Base-by-base conservation (phyloP, 345 rosid genomes). In the Melaleuca alternifolia region DNA sequence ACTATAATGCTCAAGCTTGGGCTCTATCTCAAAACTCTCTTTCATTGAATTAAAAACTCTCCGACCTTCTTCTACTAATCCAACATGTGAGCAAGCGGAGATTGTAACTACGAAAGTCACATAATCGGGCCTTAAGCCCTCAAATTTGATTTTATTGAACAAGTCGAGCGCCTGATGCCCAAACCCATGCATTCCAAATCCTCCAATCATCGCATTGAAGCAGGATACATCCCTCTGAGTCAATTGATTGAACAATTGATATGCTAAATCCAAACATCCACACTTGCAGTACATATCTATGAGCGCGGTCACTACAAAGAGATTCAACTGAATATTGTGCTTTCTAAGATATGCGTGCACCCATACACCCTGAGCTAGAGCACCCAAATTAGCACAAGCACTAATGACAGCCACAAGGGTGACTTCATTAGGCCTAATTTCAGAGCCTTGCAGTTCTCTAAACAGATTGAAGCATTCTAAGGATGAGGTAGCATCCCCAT, bases 1-100 rank as follows among this genome's bases (percentile, higher is more conserved):
- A 7, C 98, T 94, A 83, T 93, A 94, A 54, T 94, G 98, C 87
- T 93, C 94, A 21, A 93, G 90, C 23, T 86, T 93, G 61, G 98
- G 95, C 85, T 91, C 92, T 21, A 90, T 88, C 37, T 90, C 85
- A 20, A 90, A 91, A 84, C 54, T 86, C 50, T 88, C 84, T 84
- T 86, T 87, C 54, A 94, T 94, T n/a, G 96, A 94, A 44, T 88
- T 85, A 46, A 93, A 94, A 51, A 93, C 88, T 82, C 84, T 23
- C 13, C 89, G 85, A 48, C 96, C 96, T 20, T 92, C 90, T 6
- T 92, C 91, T 0, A 95, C 91, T 82, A 93, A 52, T 76, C 96
- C 96, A n/a, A 90, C 92, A 85, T 92, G 94, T 4, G 98, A 94
- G 88, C 95, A 95, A 10, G 94, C 95, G 30, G 88, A 91, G 84